These are phyloP conservation scores for Penicillium hesseltinei DNA, from an alignment of 2,329 filamentous ascomycete species.

Conservation along the genomic window DNA sequence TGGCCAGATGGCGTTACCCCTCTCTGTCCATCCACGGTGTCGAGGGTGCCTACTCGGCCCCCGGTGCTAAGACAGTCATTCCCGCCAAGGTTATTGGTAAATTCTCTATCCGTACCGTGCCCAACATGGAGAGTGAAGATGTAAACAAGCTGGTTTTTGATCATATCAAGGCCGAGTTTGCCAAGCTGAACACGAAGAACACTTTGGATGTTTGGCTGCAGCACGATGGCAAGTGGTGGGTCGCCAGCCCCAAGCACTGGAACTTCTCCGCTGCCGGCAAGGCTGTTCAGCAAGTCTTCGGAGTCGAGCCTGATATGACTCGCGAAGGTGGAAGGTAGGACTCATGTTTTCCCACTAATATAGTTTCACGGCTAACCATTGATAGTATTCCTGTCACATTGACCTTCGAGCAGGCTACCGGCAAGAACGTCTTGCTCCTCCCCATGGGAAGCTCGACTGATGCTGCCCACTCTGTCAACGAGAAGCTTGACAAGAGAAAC, in stretches of 20 bases:
- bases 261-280: constrained; percentile 94
- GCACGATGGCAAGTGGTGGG: constrained; percentile 98
- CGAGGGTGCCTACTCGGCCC: constrained; percentile 89
- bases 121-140: constrained; percentile 90
- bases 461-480: constrained; percentile 95
- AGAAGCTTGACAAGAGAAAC: constrained; percentile 95
- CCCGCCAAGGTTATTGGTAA: constrained; percentile 97
- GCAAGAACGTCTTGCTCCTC: constrained; percentile 93
- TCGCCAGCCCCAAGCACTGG: constrained; percentile 96
- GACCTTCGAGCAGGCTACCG: constrained; percentile 95
- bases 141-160: constrained; percentile 84
- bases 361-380: constrained; percentile 21
- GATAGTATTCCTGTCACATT: constrained; percentile 88
- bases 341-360: not conserved
- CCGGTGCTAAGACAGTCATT: constrained; percentile 97
- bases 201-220: constrained; percentile 75
- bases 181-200: constrained; percentile 90
- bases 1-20: constrained; percentile 94
- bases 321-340: constrained; percentile 84
- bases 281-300: constrained; percentile 94
- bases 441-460: constrained; percentile 98
- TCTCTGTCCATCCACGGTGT: constrained; percentile 92
- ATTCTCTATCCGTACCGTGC: constrained; percentile 96
- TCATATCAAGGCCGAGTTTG: constrained; percentile 79
- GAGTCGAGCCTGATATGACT: constrained; percentile 89